These are phyloP conservation scores for Tuber brumale DNA, from an alignment of 495 filamentous ascomycete genomes.

Conservation along the genomic window DNA sequence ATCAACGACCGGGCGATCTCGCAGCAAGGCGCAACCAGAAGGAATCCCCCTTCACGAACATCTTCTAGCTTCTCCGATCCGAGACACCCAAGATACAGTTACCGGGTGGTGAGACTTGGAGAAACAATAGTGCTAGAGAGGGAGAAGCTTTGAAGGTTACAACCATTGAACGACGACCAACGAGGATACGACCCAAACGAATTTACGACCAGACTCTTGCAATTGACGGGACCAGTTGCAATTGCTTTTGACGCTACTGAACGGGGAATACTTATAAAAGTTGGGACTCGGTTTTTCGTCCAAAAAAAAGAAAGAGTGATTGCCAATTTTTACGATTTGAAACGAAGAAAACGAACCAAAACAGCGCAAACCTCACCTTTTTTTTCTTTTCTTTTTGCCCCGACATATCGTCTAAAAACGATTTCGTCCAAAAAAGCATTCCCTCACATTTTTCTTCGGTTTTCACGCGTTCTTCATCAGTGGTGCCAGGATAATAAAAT, in stretches of 20 bases:
- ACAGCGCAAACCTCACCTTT: background rate
- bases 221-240: constrained; percentile 34
- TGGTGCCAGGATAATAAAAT: too few relatives aligned
- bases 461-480: background rate
- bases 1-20: constrained; percentile 41
- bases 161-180: constrained; percentile 42
- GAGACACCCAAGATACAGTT: constrained; percentile 39
- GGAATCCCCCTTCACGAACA: constrained; percentile 28
- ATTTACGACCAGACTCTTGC: constrained; percentile 37
- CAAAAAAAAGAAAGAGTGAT: constrained; percentile 1
- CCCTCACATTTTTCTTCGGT: background rate
- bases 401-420: background rate
- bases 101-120: background rate
- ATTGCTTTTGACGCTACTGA: constrained; percentile 15
- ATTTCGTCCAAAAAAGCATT: constrained; percentile 4
- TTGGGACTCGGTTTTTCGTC: background rate
- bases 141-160: constrained; percentile 36
- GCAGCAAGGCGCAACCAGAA: constrained; percentile 40
- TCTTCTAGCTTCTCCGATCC: constrained; percentile 40
- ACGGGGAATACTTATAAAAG: constrained; percentile 2
- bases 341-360: constrained; percentile 45
- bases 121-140: constrained; percentile 33
- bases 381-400: constrained; percentile 2
- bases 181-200: constrained; percentile 40
- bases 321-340: constrained; percentile 50